These are phyloP conservation scores for Phytopythium litorale DNA, from an alignment of 352 stramenopile species.

Conservation along the genomic window DNA sequence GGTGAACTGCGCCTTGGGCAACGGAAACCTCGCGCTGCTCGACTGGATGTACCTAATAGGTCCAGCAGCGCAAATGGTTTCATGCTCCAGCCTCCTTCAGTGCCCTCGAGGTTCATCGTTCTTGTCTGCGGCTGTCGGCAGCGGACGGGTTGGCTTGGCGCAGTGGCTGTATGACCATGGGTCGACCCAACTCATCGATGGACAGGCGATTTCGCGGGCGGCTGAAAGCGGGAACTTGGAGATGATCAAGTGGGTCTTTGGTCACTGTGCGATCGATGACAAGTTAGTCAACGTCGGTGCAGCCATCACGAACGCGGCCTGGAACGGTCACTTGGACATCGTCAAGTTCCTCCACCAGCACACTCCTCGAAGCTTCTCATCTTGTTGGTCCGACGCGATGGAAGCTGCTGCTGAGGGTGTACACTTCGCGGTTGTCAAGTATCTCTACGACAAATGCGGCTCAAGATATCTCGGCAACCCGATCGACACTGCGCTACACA, in stretches of 20 bases:
- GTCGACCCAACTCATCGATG: conserved; percentile 12
- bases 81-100: too few species aligned
- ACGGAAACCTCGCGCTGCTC: conserved; percentile 23
- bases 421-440: conserved; percentile 26
- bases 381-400: conserved; percentile 34
- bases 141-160: conserved; percentile 24
- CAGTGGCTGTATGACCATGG: conserved; percentile 21
- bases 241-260: conserved; percentile 15
- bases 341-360: conserved; percentile 28
- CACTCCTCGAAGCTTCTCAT: not conserved
- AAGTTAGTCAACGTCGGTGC: conserved; percentile 4
- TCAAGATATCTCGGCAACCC: too few species aligned
- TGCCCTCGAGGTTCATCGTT: too few species aligned
- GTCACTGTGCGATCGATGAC: conserved; percentile 4
- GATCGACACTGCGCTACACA: conserved; percentile 24
- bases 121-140: conserved; percentile 13
- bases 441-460: too few species aligned
- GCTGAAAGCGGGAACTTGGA: conserved; percentile 20
- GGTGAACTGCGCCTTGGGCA: conserved; percentile 17
- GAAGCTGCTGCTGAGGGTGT: conserved; percentile 19
- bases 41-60: conserved; percentile 28
- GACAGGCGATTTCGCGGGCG: too few species aligned
- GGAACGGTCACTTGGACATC: conserved; percentile 19
- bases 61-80: too few species aligned
- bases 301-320: conserved; percentile 22